These are phyloP conservation scores for Vaucheria bursata DNA, from an alignment of 352 stramenopile species.

Conservation along the genomic window DNA sequence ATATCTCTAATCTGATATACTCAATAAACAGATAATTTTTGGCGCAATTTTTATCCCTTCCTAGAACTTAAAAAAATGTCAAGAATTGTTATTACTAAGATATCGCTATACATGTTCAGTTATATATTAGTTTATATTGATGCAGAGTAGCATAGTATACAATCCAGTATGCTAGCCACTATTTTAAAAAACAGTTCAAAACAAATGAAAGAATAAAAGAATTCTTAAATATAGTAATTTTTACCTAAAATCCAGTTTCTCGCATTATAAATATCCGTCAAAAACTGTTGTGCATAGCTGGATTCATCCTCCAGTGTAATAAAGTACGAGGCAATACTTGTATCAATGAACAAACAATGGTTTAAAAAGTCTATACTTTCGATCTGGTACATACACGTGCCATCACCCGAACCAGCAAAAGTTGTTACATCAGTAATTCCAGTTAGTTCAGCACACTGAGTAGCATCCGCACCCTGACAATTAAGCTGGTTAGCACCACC, in stretches of 20 bases:
- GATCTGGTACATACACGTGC: slow-evolving; percentile 42
- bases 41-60: too few relatives aligned
- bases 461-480: slow-evolving; percentile 10
- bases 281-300: slow-evolving; percentile 27
- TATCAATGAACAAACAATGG: background rate
- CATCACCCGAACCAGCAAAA: slow-evolving; percentile 8
- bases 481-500: background rate
- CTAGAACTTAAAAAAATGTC: too few relatives aligned
- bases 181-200: too few relatives aligned
- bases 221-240: too few relatives aligned
- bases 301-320: slow-evolving; percentile 19
- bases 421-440: background rate
- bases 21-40: too few relatives aligned
- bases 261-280: slow-evolving; percentile 31
- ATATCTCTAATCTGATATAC: too few relatives aligned
- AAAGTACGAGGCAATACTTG: slow-evolving; percentile 11
- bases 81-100: too few relatives aligned
- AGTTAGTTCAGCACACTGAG: background rate
- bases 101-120: too few relatives aligned
- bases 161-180: too few relatives aligned
- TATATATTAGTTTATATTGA: too few relatives aligned
- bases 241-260: slow-evolving; percentile 31
- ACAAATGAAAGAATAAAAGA: too few relatives aligned
- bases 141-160: too few relatives aligned
- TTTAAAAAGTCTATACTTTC: slow-evolving; percentile 30